These are phyloP conservation scores for Tubosaeta sp. DNA, from an alignment of 768 basidiomycete species.

Conservation along the genomic window DNA sequence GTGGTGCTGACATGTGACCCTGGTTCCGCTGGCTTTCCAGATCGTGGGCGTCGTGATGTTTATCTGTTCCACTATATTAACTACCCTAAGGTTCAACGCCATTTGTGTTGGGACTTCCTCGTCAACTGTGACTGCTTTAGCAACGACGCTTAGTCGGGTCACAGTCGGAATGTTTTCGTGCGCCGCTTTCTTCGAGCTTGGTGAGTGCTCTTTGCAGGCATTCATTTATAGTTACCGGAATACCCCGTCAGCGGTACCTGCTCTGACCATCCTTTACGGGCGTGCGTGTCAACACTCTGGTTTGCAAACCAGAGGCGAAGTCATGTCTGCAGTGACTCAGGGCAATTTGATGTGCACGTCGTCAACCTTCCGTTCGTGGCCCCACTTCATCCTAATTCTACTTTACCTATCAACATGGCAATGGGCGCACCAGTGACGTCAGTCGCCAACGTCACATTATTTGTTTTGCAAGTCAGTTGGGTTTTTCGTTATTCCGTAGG, in stretches of 20 bases:
- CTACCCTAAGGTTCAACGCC: conserved; percentile 3
- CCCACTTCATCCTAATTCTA: background rate
- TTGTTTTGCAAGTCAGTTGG: background rate
- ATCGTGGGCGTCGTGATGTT: conserved; percentile 1
- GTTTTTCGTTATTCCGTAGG: background rate
- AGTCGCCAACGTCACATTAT: background rate
- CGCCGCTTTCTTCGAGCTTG: conserved; percentile 10
- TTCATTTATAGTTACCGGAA: background rate
- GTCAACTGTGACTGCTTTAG: background rate
- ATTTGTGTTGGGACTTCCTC: conserved; percentile 5
- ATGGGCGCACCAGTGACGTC: background rate
- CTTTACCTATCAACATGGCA: background rate
- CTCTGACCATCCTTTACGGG: conserved; percentile 3
- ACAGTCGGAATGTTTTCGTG: conserved; percentile 9
- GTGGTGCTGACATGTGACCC: background rate
- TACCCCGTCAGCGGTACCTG: conserved; percentile 1
- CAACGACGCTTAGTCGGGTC: conserved; percentile 2
- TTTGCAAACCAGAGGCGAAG: background rate
- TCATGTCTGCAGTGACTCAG: conserved; percentile 1
- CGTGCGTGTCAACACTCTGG: background rate
- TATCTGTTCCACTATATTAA: background rate
- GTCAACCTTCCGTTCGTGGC: conserved; percentile 8
- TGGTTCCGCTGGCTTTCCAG: background rate
- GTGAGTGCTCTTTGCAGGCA: background rate
- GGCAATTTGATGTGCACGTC: conserved; percentile 8